Conservation (phyloP, 2,329 filamentous ascomycete species). For the Pseudodiploospora longispora region DNA sequence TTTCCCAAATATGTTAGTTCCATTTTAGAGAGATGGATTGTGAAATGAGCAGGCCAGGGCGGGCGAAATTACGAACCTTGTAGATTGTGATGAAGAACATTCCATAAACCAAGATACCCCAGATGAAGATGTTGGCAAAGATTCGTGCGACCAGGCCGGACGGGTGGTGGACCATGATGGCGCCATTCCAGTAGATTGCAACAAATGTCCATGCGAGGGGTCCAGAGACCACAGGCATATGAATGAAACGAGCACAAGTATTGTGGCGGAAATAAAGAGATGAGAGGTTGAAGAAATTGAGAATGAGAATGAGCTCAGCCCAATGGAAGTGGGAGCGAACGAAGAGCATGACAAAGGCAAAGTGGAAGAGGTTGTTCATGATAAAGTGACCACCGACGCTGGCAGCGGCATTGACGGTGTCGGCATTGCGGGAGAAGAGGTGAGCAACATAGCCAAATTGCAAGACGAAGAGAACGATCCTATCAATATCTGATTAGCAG, state of each 20-base stretch:
- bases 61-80: constrained; percentile 43
- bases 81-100: constrained; percentile 65
- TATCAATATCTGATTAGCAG: constrained; percentile 21
- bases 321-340: constrained; percentile 66
- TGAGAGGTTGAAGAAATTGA: constrained; percentile 77
- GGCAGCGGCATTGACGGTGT: constrained; percentile 59
- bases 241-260: constrained; percentile 64
- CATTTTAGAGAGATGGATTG: constrained; percentile 1
- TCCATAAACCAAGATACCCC: constrained; percentile 72
- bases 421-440: constrained; percentile 61
- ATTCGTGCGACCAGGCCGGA: constrained; percentile 62
- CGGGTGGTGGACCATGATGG: constrained; percentile 66
- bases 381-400: constrained; percentile 81
- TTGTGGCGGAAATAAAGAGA: constrained; percentile 75
- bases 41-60: constrained; percentile 8
- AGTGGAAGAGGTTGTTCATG: constrained; percentile 73
- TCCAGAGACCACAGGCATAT: constrained; percentile 65
- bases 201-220: constrained; percentile 81
- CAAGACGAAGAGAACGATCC: constrained; percentile 64
- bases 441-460: constrained; percentile 70
- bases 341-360: constrained; percentile 78
- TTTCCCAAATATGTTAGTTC: background rate
- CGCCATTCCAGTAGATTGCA: constrained; percentile 82
- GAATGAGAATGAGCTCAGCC: constrained; percentile 65
- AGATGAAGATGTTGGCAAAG: constrained; percentile 81